Evolutionary conservation across 1,284 basidiomycete species (phyloP).

Genomic region (Ustilago esculenta): DNA sequence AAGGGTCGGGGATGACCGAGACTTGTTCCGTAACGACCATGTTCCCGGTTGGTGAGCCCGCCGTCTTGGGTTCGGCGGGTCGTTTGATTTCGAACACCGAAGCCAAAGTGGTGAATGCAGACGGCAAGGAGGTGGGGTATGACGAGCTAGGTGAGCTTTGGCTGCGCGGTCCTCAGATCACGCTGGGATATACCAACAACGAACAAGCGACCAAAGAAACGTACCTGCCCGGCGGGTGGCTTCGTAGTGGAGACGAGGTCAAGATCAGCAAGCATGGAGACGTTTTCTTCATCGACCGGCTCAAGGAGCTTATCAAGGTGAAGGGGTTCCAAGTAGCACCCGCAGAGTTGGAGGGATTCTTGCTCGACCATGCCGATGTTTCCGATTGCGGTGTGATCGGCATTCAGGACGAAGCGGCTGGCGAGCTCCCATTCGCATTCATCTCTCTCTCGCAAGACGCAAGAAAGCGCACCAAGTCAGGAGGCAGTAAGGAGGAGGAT

Average conservation of each 20-base stretch:
- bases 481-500: conserved; percentile 66
- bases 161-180: conserved; percentile 61
- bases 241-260: conserved; percentile 67
- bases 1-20: conserved; percentile 59
- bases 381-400: conserved; percentile 79
- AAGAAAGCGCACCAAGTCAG: conserved; percentile 68
- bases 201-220: conserved; percentile 60
- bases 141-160: conserved; percentile 67
- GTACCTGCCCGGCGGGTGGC: conserved; percentile 48
- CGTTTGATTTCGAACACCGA: conserved; percentile 56
- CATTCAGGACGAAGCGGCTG: conserved; percentile 79
- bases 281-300: conserved; percentile 54
- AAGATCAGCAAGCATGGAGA: conserved; percentile 67
- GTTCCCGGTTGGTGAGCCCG: conserved; percentile 62
- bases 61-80: conserved; percentile 60
- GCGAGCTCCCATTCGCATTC: conserved; percentile 80
- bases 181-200: conserved; percentile 61
- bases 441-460: conserved; percentile 73
- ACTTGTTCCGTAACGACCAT: conserved; percentile 64
- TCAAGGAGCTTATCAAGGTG: conserved; percentile 68
- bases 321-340: conserved; percentile 63
- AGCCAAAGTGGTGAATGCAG: conserved; percentile 56
- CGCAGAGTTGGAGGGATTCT: conserved; percentile 76
- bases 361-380: conserved; percentile 78
- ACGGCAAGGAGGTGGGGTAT: conserved; percentile 59